phyloP scores from a whole-genome alignment of 805 yeast species.

The Nematodospora valgi region DNA sequence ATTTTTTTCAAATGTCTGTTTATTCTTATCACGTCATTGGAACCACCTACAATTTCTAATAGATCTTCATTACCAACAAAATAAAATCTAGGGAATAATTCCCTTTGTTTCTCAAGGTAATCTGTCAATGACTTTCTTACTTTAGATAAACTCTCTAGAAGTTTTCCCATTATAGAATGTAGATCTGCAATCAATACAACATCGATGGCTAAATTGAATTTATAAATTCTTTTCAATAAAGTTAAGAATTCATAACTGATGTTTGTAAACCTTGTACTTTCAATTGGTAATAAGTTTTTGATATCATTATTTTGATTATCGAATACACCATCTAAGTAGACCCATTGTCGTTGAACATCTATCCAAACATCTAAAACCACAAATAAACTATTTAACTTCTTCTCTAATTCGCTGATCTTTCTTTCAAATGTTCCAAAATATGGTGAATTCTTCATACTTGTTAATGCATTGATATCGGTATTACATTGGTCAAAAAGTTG shows the following conservation, averaged over 20 bases:
- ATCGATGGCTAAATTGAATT: conserved; percentile 53
- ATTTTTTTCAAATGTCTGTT: conserved; percentile 65
- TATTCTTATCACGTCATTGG: conserved; percentile 42
- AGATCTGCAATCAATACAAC: conserved; percentile 49
- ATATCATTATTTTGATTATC: conserved; percentile 53
- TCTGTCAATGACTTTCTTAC: conserved; percentile 68
- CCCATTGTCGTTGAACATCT: conserved; percentile 87
- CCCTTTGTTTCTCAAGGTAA: conserved; percentile 77
- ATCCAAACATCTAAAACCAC: conserved; percentile 66
- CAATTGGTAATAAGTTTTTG: conserved; percentile 61
- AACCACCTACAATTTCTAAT: conserved; percentile 74
- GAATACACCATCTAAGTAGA: conserved; percentile 78
- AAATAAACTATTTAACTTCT: conserved; percentile 47
- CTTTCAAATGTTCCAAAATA: conserved; percentile 59
- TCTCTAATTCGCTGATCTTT: conserved; percentile 53
- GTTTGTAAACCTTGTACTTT: conserved; percentile 61
- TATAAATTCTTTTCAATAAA: conserved; percentile 47
- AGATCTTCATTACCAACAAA: conserved; percentile 90
- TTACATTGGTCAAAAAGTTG: conserved; percentile 52
- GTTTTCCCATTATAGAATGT: conserved; percentile 42
- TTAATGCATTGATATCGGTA: conserved; percentile 59
- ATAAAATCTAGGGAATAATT: conserved; percentile 73
- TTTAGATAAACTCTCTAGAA: conserved; percentile 52
- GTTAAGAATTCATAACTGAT: conserved; percentile 60
- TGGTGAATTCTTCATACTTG: conserved; percentile 69